These are phyloP conservation scores for Avicennia marina DNA, from an alignment of 257 asterid genomes.

Conservation along the genomic window DNA sequence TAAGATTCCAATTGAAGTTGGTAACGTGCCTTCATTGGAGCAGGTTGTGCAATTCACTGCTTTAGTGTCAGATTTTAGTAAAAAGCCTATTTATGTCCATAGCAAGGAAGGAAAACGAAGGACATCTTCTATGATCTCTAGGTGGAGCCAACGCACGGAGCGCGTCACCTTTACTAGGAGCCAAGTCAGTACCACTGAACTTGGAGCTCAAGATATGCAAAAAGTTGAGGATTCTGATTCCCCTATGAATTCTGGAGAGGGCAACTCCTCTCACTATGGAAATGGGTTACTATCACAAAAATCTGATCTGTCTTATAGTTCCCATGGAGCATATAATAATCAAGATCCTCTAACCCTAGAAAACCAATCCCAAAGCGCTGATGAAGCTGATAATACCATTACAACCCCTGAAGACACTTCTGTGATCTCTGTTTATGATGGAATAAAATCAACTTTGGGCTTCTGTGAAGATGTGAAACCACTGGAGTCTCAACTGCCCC, in stretches of 20 bases:
- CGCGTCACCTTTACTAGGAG: slow-evolving; percentile 33
- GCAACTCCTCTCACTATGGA: slow-evolving; percentile 27
- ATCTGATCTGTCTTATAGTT: slow-evolving; percentile 18
- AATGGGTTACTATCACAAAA: slow-evolving; percentile 22
- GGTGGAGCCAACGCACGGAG: slow-evolving; percentile 82
- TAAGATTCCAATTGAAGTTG: slow-evolving; percentile 83
- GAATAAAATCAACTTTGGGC: slow-evolving; percentile 23
- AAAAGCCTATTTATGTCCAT: slow-evolving; percentile 68
- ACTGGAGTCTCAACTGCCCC: slow-evolving; percentile 79
- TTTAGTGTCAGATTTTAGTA: slow-evolving; percentile 61
- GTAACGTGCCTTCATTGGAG: slow-evolving; percentile 65
- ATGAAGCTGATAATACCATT: slow-evolving; percentile 20
- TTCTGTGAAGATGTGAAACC: slow-evolving; percentile 51
- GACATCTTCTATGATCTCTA: slow-evolving; percentile 81
- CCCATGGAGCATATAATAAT: slow-evolving; percentile 25
- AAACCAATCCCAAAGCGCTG: slow-evolving; percentile 20
- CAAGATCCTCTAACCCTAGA: slow-evolving; percentile 28
- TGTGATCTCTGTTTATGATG: slow-evolving; percentile 21
- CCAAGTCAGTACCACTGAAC: slow-evolving; percentile 26
- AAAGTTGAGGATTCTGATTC: slow-evolving; percentile 28
- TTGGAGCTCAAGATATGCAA: slow-evolving; percentile 29
- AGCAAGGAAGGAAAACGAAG: slow-evolving; percentile 93
- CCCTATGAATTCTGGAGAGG: slow-evolving; percentile 25
- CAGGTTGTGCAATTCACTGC: slow-evolving; percentile 72
- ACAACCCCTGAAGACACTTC: slow-evolving; percentile 22